phyloP scores from a whole-genome alignment of 768 basidiomycete species.

The Phaffia australis region DNA sequence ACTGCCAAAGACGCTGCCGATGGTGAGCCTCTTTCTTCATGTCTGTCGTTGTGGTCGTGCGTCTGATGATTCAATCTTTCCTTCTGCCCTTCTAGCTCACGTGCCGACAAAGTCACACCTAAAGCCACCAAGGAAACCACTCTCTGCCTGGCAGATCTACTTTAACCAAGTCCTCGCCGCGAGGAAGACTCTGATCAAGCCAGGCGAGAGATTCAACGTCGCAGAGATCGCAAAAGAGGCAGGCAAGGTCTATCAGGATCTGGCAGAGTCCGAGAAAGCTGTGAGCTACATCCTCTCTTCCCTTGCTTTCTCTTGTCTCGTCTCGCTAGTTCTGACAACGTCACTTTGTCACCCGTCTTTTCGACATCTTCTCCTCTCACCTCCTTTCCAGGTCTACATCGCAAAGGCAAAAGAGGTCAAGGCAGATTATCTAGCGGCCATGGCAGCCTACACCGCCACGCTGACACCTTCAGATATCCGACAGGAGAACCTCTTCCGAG shows the following conservation, averaged over 20 bases:
- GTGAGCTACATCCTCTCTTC: constrained; percentile 39
- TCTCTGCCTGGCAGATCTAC: constrained; percentile 91
- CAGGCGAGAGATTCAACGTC: constrained; percentile 59
- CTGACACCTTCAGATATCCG: constrained; percentile 90
- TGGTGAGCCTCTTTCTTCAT: too few relatives aligned
- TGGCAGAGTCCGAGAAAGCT: constrained; percentile 73
- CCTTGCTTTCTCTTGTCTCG: too few relatives aligned
- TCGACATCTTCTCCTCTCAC: constrained; percentile 29
- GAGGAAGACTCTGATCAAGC: constrained; percentile 15
- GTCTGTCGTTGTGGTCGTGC: too few relatives aligned
- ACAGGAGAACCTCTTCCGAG: constrained; percentile 79
- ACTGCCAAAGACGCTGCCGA: too few relatives aligned
- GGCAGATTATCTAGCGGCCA: constrained; percentile 70
- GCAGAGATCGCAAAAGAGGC: constrained; percentile 93
- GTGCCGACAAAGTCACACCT: too few relatives aligned
- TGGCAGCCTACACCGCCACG: constrained; percentile 71
- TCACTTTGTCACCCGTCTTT: constrained; percentile 27
- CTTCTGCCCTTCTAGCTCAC: too few relatives aligned
- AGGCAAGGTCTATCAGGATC: constrained; percentile 72
- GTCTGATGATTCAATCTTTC: too few relatives aligned
- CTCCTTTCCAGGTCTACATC: constrained; percentile 57
- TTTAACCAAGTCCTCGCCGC: constrained; percentile 81
- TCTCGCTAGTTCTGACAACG: constrained; percentile 5
- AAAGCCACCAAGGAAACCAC: constrained; percentile 45
- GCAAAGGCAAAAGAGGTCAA: constrained; percentile 73